Base-by-base conservation (phyloP, 2,329 filamentous ascomycete species). In the Botrytis tulipae region DNA sequence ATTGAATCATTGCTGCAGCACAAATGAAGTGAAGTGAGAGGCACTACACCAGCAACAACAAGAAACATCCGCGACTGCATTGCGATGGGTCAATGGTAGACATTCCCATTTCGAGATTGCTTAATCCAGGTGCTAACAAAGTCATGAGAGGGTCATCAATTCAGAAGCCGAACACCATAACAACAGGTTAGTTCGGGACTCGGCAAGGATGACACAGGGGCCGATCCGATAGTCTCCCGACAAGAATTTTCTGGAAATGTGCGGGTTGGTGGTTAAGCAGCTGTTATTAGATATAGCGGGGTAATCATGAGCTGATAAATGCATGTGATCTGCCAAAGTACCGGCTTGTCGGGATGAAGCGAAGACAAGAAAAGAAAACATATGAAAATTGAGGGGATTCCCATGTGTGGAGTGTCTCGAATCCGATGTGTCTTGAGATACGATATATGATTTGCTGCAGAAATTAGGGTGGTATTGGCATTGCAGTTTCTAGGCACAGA, bases 281-380 rank as follows among this genome's bases (percentile, higher is more conserved):
- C 48, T 67, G 32, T 51, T 40, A 37, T 40, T 51, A 48, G 63
- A 51, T 25, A 51, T 40, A 40, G 63, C 63, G 63, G 63, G 63
- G 63, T 67, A 67, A 37, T n/a, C n/a, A 37, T 67, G 63, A 67
- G 46, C 44, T 67, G 63, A 51, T 67, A 25, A 51, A 54, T 29
- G 46, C 65, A 68, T 68, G 65, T 68, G 65, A 68, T 54, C 35
- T 54, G 46, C 25, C 22, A 68, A 35, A 54, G 35, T 68, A 46
- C n/a, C 22, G 25, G 35, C 16, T 54, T 29, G 32, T 54, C 65
- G 65, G 46, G 51, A 40, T n/a, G 32, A 54, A 67, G 65, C 44
- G 32, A 67, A 40, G 22, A 14, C 42, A 25, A 68, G 44, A 46
- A 18, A 4, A 22, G 14, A 40, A 54, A 68, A 12, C 32, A 54